phyloP scores from a whole-genome alignment of 805 yeast genomes.

The Kuraishia cidri region DNA sequence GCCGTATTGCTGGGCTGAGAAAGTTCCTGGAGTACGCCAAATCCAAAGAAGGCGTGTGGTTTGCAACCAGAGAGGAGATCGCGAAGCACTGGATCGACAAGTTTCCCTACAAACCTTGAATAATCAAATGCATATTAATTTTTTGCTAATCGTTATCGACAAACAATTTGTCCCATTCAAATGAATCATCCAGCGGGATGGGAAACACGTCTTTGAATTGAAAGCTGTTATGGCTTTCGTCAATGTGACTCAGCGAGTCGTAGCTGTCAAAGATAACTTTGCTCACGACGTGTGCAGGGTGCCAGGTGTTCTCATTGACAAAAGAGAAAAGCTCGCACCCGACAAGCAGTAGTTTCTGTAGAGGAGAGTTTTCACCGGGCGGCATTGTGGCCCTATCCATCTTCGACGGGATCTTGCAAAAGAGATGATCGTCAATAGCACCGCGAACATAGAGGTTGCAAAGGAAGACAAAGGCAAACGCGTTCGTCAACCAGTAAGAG shows the following conservation, averaged over 20 bases:
- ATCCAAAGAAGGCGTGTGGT: conserved; percentile 23
- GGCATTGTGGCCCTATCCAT: conserved; percentile 7
- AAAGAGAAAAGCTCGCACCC: conserved; percentile 4
- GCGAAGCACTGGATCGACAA: conserved; percentile 12
- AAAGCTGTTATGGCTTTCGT: too few species aligned
- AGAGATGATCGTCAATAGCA: conserved; percentile 9
- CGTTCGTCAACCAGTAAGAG: conserved; percentile 12
- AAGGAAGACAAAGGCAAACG: conserved; percentile 9
- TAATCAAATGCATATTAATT: too few species aligned
- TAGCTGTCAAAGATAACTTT: conserved; percentile 7
- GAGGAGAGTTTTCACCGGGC: conserved; percentile 7
- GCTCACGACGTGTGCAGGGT: conserved; percentile 8
- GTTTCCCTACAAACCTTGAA: conserved; percentile 8
- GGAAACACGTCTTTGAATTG: conserved; percentile 9
- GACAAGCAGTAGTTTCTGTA: conserved; percentile 7
- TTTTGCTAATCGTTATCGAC: too few species aligned
- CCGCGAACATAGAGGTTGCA: conserved; percentile 9
- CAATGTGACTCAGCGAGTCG: too few species aligned
- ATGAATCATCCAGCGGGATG: conserved; percentile 1
- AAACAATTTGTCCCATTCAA: neutral
- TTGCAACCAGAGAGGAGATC: conserved; percentile 26
- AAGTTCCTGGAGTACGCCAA: conserved; percentile 23
- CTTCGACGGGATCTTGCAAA: conserved; percentile 7
- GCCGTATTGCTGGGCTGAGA: conserved; percentile 21
- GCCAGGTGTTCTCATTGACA: conserved; percentile 6